Base-by-base conservation (phyloP, 2,329 filamentous ascomycete species). In the Colletotrichum agaves region DNA sequence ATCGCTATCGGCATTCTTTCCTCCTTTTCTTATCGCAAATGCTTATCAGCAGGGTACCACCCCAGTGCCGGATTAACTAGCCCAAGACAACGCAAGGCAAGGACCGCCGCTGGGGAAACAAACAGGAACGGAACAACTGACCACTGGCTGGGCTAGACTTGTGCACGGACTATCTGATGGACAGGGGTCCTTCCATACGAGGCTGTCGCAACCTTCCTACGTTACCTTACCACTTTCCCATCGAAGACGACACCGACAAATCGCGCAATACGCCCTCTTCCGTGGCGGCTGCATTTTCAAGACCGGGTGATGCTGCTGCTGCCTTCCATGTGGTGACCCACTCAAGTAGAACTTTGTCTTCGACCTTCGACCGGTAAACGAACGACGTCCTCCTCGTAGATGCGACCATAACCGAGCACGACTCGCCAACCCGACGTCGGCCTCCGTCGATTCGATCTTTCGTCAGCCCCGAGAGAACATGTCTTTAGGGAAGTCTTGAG, bases 151-250 rank as follows among this genome's bases (percentile, higher is more conserved):
- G 63, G 55, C 47, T 59, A 49, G 68, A 59, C 59, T 67, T 59
- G 33, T 46, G 67, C 67, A 71, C 69, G 60, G 63, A 46, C 69
- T 55, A 63, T 1, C 12, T 33, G n/a, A 47, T 33, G 12, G 41
- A 67, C 69, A 63, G 67, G 69, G 69, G 64, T 71, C 63, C 17
- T 56, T 60, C 63, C 35, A 43, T 55, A 39, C 69, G 57, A 71
- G 69, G 69, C 69, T 70, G 67, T 71, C 69, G 69, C 69, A 70
- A 71, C 67, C 61, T 69, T 66, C 46, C 61, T 43, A 57, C 64
- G 60, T 55, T 63, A 49, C 68, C 62, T 55, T 63, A 49, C 50
- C 23, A 58, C n/a, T n/a, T n/a, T 53, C 46, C 33, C 21, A 59
- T 33, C 37, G 44, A 67, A 63, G 67, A 67, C 63, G 50, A 65